Evolutionary conservation across 345 rosid genomes (phyloP), one percentile per base, ranked within the genome.

Genomic region (Hibiscus syriacus): DNA sequence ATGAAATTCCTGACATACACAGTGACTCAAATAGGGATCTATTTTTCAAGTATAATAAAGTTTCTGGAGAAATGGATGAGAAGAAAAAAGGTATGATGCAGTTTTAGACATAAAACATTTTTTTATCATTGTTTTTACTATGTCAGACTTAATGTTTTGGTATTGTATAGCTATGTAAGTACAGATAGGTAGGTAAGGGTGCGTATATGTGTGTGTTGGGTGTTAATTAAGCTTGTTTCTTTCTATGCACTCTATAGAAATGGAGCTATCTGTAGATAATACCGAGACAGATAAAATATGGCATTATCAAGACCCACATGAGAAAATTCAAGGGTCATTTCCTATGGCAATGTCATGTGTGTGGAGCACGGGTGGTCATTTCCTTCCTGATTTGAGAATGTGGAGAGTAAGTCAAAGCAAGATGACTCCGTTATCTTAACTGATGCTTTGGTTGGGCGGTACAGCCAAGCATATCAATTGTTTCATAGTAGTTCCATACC

Each of bases 351-450:
- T 81, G 74, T 79, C 91, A 65, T 86, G 87, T 34, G 84, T 80
- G 76, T 94, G 99, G 99, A 85, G 80, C 65, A 59, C 59, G 39
- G 72, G 72, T 70, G 87, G 91, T 67, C 86, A 78, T 76, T 94
- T 94, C 53, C 98, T 98, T 22, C 62, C 61, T 69, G n/a, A n/a
- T n/a, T n/a, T n/a, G n/a, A n/a, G n/a, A n/a, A n/a, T n/a, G n/a
- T n/a, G n/a, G n/a, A n/a, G 79, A 75, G 72, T 46, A 58, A 76
- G 74, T 75, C 85, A 72, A 82, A 76, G 73, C 87, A 80, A 73
- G 85, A 83, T 25, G 83, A 83, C 68, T 80, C 98, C 39, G 70
- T 89, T 64, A 87, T 89, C 72, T 78, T 94, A 83, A 84, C 79
- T 69, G 92, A 94, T 74, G 99, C 83, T 38, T 80, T 91, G 69